Conservation (phyloP, 176 grass and related monocot species). For the Rhipidocladum racemiflorum region DNA sequence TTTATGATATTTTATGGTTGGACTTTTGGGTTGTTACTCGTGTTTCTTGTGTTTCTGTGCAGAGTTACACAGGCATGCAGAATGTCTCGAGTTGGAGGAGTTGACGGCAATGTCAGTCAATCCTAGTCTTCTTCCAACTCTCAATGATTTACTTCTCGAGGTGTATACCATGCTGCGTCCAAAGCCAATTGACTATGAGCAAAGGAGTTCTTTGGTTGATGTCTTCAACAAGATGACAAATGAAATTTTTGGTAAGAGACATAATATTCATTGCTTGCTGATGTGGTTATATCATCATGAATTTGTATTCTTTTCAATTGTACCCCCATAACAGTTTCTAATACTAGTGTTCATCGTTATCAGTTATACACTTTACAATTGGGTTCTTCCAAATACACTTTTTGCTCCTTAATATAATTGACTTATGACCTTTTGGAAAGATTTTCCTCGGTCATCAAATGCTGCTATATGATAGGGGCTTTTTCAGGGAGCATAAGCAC, state of each 20-base stretch:
- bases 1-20: neutral
- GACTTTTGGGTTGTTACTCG: no score
- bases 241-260: conserved; percentile 58
- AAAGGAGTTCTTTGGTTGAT: conserved; percentile 50
- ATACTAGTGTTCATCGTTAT: neutral
- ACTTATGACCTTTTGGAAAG: neutral
- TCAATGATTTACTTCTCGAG: conserved; percentile 56
- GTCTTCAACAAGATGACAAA: conserved; percentile 49
- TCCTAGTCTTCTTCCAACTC: conserved; percentile 20
- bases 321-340: neutral
- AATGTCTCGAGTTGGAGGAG: conserved; percentile 41
- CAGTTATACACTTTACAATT: neutral
- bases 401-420: neutral
- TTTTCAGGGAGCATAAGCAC: neutral
- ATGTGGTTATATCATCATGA: neutral
- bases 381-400: neutral
- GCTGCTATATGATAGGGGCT: neutral
- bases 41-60: neutral
- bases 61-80: conserved; percentile 45
- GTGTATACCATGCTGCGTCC: conserved; percentile 52
- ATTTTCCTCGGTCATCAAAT: neutral
- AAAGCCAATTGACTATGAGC: conserved; percentile 57
- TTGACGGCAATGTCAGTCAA: conserved; percentile 41
- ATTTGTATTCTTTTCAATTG: neutral
- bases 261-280: neutral